Evolutionary conservation across 2,329 filamentous ascomycete genomes (phyloP).

Genomic region (Penicillium expansum): DNA sequence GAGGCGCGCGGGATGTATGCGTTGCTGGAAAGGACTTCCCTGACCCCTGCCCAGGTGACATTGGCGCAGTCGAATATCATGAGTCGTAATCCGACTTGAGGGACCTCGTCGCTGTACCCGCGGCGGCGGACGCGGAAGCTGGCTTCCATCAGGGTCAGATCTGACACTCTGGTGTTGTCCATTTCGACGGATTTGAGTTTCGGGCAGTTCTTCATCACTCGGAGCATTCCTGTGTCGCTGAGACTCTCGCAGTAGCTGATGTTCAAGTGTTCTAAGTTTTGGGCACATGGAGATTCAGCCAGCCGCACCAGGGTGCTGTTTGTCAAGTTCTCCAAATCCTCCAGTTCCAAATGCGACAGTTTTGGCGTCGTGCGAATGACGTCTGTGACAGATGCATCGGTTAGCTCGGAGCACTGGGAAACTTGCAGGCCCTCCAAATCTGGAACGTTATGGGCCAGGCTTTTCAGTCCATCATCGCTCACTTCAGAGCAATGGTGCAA

Average conservation of each 20-base stretch:
- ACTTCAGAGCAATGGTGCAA: slow-evolving; percentile 74
- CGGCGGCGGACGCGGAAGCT: slow-evolving; percentile 73
- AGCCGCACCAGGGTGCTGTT: slow-evolving; percentile 73
- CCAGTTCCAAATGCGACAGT: slow-evolving; percentile 83
- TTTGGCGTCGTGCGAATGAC: slow-evolving; percentile 72
- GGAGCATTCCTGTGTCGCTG: slow-evolving; percentile 78
- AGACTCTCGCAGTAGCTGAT: slow-evolving; percentile 87
- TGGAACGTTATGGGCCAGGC: slow-evolving; percentile 71
- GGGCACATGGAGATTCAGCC: slow-evolving; percentile 71
- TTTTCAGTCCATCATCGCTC: slow-evolving; percentile 68
- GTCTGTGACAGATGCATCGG: slow-evolving; percentile 68
- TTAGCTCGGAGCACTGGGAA: slow-evolving; percentile 71
- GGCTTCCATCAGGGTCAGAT: slow-evolving; percentile 80
- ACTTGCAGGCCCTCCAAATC: slow-evolving; percentile 79
- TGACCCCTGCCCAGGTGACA: slow-evolving; percentile 87
- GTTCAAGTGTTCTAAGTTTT: slow-evolving; percentile 72
- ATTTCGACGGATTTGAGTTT: slow-evolving; percentile 71
- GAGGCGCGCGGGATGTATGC: slow-evolving; percentile 62
- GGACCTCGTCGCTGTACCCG: slow-evolving; percentile 50
- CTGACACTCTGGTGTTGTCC: slow-evolving; percentile 90
- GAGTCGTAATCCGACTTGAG: slow-evolving; percentile 66
- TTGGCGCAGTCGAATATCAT: slow-evolving; percentile 89
- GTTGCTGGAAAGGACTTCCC: slow-evolving; percentile 82
- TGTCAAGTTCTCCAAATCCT: slow-evolving; percentile 75
- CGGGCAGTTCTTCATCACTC: slow-evolving; percentile 72